phyloP scores from a whole-genome alignment of 1,139 yeast species.

The Arxiozyma bovina region DNA sequence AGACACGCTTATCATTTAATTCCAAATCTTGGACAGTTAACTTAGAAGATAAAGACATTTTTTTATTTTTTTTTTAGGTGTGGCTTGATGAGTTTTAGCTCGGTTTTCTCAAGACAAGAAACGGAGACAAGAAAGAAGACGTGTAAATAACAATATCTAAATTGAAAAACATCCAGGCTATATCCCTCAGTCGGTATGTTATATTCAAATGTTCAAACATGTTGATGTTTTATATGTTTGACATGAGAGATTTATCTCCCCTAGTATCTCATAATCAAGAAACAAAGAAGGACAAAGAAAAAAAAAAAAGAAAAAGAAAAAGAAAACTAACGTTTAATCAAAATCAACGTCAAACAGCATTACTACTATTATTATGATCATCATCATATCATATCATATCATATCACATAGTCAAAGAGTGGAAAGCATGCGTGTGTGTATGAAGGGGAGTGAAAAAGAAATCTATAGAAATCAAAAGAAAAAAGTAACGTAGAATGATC shows the following conservation, averaged over 20 bases:
- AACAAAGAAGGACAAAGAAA: neutral
- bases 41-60: slow-evolving; percentile 85
- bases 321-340: neutral
- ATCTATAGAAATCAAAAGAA: neutral
- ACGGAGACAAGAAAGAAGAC: neutral
- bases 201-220: too few relatives aligned
- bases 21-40: slow-evolving; percentile 83
- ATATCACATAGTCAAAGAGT: too few relatives aligned
- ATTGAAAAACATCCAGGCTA: too few relatives aligned
- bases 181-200: neutral
- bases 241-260: neutral
- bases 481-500: too few relatives aligned
- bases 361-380: too few relatives aligned
- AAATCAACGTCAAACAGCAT: neutral
- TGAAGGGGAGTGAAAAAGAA: neutral
- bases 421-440: too few relatives aligned
- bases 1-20: slow-evolving; percentile 76
- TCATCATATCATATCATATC: too few relatives aligned
- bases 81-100: neutral
- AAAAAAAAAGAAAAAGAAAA: too few relatives aligned
- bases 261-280: neutral
- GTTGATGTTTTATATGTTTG: neutral
- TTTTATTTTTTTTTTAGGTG: slow-evolving; percentile 2
- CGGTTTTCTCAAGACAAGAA: neutral
- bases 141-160: too few relatives aligned